phyloP scores from a whole-genome alignment of 768 basidiomycete genomes.

The Pisolithus microcarpus region DNA sequence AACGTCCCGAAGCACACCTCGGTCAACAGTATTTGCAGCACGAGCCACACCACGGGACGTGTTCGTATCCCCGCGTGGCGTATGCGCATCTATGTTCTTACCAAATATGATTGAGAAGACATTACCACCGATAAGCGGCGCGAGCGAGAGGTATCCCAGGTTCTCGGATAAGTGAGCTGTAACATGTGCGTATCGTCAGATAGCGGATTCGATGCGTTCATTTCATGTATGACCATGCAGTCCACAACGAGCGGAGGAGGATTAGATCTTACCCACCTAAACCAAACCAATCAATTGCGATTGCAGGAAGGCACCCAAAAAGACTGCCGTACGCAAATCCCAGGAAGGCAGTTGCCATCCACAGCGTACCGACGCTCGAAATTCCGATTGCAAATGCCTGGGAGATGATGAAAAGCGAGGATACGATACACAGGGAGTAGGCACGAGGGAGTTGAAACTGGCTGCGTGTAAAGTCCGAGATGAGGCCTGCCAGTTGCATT shows the following conservation, averaged over 20 bases:
- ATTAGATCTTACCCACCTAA: conserved; percentile 46
- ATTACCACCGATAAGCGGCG: conserved; percentile 73
- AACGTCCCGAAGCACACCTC: conserved; percentile 11
- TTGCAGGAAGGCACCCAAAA: conserved; percentile 66
- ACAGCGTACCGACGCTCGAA: conserved; percentile 54
- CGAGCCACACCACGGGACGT: not conserved
- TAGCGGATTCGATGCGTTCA: not conserved
- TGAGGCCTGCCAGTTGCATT: conserved; percentile 40
- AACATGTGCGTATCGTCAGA: not conserved
- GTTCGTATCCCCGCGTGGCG: conserved; percentile 10
- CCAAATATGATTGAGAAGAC: conserved; percentile 80
- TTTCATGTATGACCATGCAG: not conserved
- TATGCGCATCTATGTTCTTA: conserved; percentile 70
- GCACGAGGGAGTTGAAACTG: conserved; percentile 56
- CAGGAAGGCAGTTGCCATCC: conserved; percentile 37
- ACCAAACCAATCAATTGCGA: conserved; percentile 86
- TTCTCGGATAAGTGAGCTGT: conserved; percentile 78
- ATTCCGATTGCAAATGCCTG: conserved; percentile 55
- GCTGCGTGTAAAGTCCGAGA: conserved; percentile 59
- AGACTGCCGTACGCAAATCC: conserved; percentile 58
- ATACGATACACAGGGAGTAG: conserved; percentile 59
- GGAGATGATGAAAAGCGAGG: conserved; percentile 61
- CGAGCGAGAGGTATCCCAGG: conserved; percentile 72
- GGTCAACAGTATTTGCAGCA: not conserved
- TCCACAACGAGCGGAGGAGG: not conserved